These are phyloP conservation scores for Rhododendron henanense DNA, from an alignment of 148 eudicot species.

Conservation along the genomic window DNA sequence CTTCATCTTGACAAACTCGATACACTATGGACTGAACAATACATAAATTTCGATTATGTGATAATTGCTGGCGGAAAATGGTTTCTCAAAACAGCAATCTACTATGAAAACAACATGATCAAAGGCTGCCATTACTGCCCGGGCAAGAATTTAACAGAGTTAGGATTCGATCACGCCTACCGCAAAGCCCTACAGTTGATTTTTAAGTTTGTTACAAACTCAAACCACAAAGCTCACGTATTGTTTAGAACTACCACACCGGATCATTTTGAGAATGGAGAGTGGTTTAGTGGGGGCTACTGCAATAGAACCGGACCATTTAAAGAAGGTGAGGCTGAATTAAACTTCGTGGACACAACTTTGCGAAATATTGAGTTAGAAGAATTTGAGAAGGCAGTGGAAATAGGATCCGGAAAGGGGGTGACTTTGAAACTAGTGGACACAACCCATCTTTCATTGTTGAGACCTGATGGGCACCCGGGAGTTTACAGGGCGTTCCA, in stretches of 20 bases:
- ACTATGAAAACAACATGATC: slow-evolving; percentile 50
- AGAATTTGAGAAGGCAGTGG: slow-evolving; percentile 44
- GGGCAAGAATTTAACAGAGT: slow-evolving; percentile 49
- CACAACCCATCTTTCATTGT: slow-evolving; percentile 50
- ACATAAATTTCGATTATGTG: slow-evolving; percentile 46
- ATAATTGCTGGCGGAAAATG: slow-evolving; percentile 69
- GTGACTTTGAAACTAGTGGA: slow-evolving; percentile 45
- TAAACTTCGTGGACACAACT: slow-evolving; percentile 30
- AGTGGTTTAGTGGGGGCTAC: slow-evolving; percentile 72
- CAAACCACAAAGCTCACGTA: slow-evolving; percentile 36
- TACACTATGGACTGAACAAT: slow-evolving; percentile 47
- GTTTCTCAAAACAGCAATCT: slow-evolving; percentile 63
- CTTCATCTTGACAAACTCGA: slow-evolving; percentile 77
- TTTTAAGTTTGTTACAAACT: slow-evolving; percentile 32
- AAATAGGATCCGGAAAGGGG: slow-evolving; percentile 21
- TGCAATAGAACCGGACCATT: slow-evolving; percentile 56
- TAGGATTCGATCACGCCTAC: slow-evolving; percentile 58
- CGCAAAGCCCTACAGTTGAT: slow-evolving; percentile 33
- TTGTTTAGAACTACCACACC: slow-evolving; percentile 63
- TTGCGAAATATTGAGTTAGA: slow-evolving; percentile 56
- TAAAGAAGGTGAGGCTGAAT: slow-evolving; percentile 33
- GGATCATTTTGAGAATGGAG: slow-evolving; percentile 82
- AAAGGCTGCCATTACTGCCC: slow-evolving; percentile 71
- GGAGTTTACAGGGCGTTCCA: slow-evolving; percentile 61
- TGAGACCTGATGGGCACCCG: slow-evolving; percentile 88